Evolutionary conservation across 148 eudicot species (phyloP).

Genomic region (Spergularia bocconei): DNA sequence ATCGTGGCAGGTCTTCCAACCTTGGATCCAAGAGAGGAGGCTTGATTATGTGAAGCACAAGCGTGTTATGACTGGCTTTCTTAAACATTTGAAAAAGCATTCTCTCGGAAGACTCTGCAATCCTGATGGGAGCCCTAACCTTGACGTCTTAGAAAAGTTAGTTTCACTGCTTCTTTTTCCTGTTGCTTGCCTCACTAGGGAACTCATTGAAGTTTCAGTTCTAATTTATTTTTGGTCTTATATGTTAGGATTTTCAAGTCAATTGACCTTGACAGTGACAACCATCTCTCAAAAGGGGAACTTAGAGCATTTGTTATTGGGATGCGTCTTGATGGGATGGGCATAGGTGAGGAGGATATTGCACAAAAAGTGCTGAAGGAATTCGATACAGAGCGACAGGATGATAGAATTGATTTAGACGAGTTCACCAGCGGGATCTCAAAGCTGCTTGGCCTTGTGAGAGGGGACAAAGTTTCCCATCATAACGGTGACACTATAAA

Average conservation of each 20-base stretch:
- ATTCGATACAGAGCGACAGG: constrained; percentile 48
- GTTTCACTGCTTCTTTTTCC: constrained; percentile 1
- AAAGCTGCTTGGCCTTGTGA: constrained; percentile 53
- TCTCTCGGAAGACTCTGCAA: constrained; percentile 56
- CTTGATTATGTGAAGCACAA: constrained; percentile 60
- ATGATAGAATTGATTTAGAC: constrained; percentile 33
- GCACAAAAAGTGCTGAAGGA: constrained; percentile 57
- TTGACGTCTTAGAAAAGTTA: constrained; percentile 41
- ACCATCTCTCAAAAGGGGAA: constrained; percentile 50
- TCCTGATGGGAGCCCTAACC: constrained; percentile 49
- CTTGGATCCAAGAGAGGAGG: constrained; percentile 62
- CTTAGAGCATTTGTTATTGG: constrained; percentile 71
- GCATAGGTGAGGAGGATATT: constrained; percentile 47
- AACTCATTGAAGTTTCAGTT: neutral
- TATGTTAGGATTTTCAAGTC: constrained; percentile 56
- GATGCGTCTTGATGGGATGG: constrained; percentile 52
- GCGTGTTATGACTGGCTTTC: constrained; percentile 62
- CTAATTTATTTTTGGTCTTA: neutral
- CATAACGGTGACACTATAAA: constrained; percentile 31
- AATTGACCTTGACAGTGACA: constrained; percentile 47
- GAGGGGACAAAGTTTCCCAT: constrained; percentile 20
- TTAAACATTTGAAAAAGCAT: constrained; percentile 49
- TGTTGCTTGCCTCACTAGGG: constrained; percentile 5
- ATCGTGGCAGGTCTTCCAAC: constrained; percentile 70
- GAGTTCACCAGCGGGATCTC: constrained; percentile 65